phyloP scores from a whole-genome alignment of 208 protist genomes.

The Crithidia fasciculata region DNA sequence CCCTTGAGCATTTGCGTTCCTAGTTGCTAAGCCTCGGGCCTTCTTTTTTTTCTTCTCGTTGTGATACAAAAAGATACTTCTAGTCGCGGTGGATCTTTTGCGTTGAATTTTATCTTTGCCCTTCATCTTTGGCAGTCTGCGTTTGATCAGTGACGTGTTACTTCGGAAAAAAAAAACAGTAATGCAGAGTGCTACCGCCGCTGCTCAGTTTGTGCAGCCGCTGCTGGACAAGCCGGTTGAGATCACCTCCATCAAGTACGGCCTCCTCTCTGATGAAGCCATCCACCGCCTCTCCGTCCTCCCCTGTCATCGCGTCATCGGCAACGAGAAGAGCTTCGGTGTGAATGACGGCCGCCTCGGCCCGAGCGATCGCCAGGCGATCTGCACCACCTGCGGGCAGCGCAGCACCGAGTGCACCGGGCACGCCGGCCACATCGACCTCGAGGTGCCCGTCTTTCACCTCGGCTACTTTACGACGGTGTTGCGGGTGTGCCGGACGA shows the following conservation, averaged over 20 bases:
- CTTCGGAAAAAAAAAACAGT: not conserved
- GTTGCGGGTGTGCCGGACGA: constrained; percentile 94
- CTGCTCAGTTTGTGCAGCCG: constrained; percentile 50
- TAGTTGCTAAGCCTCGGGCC: not conserved
- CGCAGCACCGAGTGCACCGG: constrained; percentile 95
- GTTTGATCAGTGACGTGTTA: no score
- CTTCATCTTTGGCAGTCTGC: no score
- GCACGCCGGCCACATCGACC: constrained; percentile 98
- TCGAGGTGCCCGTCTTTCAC: constrained; percentile 99
- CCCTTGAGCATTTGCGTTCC: not conserved
- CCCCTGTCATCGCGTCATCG: constrained; percentile 79
- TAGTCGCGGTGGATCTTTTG: no score
- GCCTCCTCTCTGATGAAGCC: constrained; percentile 86
- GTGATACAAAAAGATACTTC: not conserved
- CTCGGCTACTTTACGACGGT: constrained; percentile 96
- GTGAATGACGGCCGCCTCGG: constrained; percentile 94
- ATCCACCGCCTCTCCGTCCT: constrained; percentile 87
- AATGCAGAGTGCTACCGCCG: not conserved
- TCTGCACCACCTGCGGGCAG: constrained; percentile 95
- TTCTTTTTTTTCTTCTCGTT: constrained; percentile 3
- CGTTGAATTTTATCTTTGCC: no score
- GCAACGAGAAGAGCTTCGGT: constrained; percentile 68
- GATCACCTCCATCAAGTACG: constrained; percentile 89
- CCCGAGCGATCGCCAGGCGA: constrained; percentile 76
- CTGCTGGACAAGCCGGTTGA: constrained; percentile 62